Percentiles rank a stretch among this genome's conserved stretches.
Evolutionary conservation across 2,329 filamentous ascomycete species (phyloP).

Genomic region (Juglanconis oblonga): DNA sequence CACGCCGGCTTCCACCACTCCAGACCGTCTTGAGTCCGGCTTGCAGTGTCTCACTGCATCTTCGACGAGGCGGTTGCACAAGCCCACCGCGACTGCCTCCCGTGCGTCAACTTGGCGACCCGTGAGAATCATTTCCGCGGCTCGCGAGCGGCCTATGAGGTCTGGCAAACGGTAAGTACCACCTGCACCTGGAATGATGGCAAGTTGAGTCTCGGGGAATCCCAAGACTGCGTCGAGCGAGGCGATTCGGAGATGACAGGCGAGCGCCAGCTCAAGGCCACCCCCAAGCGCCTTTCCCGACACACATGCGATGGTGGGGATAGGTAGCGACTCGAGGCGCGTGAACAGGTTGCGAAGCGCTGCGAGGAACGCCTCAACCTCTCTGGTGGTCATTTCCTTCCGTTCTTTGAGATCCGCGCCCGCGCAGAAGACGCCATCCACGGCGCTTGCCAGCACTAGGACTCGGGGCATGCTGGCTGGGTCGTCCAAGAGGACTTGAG

Average conservation of each 20-base stretch:
- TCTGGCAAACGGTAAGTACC: constrained; percentile 84
- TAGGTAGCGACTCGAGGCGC: constrained; percentile 68
- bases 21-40: too few species aligned
- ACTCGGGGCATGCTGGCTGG: constrained; percentile 63
- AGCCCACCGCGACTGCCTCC: too few species aligned
- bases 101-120: constrained; percentile 85
- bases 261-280: constrained; percentile 86
- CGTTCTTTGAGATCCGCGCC: constrained; percentile 93
- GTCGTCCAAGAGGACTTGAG: too few species aligned
- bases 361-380: constrained; percentile 74
- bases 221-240: constrained; percentile 73
- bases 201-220: constrained; percentile 86
- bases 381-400: constrained; percentile 67
- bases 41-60: too few species aligned
- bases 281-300: constrained; percentile 85
- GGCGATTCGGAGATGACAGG: constrained; percentile 85
- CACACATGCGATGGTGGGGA: constrained; percentile 87
- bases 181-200: constrained; percentile 91
- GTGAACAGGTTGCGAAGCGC: constrained; percentile 73
- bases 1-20: too few species aligned
- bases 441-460: constrained; percentile 76
- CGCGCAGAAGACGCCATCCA: constrained; percentile 85
- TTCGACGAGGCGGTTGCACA: too few species aligned
- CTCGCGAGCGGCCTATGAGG: constrained; percentile 74
- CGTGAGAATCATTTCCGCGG: constrained; percentile 87